Evolutionary conservation across 2,329 filamentous ascomycete genomes (phyloP), one percentile per base, ranked within the genome.

Genomic region (Colletotrichum siamense): DNA sequence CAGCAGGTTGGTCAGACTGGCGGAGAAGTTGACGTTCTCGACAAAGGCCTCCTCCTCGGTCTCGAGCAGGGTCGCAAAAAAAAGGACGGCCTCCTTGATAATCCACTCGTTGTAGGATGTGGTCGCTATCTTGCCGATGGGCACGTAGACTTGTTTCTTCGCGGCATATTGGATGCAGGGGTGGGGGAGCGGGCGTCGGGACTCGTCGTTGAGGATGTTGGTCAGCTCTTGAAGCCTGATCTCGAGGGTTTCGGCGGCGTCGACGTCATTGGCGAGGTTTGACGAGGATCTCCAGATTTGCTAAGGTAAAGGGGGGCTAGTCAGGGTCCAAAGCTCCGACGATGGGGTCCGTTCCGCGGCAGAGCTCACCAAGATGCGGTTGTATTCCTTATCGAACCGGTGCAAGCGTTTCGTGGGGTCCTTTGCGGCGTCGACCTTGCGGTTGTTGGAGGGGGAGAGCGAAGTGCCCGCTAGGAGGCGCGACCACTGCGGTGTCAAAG

Each of bases 31-130:
- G 36, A 94, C 91, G 81, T 95, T 98, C 82, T 98, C 95, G 64
- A 98, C 92, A 81, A 99, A 98, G 44, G 96, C 95, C 83, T 98
- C 97, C 86, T 98, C 96, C 84, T 99, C 97, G 83, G 96, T 97
- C 85, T 99, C 97, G 81, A 99, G 95, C 78, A 99, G 90, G 18
- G 95, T 96, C 73, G 95, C 95, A 85, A 98, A 98, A 82, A 98
- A 93, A 55, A 94, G 89, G 49, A 98, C 94, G 30, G 95, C 94
- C 82, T 96, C 95, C 79, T 94, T 93, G 79, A 99, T 94, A 81
- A 98, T 94, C 82, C 92, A 94, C 81, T 98, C 94, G 84, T 98
- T 95, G 83, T 95, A 94, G 36, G 95, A 96, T 0, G 94, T 94
- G 4, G 95, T 92, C 4, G 96, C 96, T 79, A 99, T 96, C 86